Conservation (phyloP, 768 basidiomycete genomes). For the Hygrocybe coccinea region DNA sequence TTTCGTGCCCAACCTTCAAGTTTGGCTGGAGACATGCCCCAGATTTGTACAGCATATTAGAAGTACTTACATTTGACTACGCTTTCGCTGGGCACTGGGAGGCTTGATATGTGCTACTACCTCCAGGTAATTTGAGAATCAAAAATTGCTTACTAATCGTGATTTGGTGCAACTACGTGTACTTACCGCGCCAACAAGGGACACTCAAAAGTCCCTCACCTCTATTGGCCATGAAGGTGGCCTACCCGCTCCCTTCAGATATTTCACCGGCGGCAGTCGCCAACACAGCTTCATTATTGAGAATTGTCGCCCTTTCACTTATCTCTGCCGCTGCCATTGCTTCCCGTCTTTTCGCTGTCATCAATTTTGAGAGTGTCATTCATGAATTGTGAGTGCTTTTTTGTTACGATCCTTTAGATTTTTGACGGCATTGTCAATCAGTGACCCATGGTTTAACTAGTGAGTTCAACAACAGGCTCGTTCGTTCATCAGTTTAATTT, state of each 20-base stretch:
- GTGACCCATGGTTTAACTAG: slow-evolving; percentile 99
- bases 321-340: slow-evolving; percentile 95
- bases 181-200: no score
- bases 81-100: no score
- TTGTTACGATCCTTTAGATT: slow-evolving; percentile 5
- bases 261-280: slow-evolving; percentile 67
- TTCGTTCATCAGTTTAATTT: slow-evolving; percentile 15
- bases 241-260: slow-evolving; percentile 67
- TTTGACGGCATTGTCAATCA: slow-evolving; percentile 30
- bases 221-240: slow-evolving; percentile 60
- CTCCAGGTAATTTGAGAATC: no score
- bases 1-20: no score
- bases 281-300: slow-evolving; percentile 86
- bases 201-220: slow-evolving; percentile 3
- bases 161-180: no score
- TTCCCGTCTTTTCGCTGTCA: slow-evolving; percentile 92
- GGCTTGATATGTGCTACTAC: no score
- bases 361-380: slow-evolving; percentile 98
- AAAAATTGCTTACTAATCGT: not conserved
- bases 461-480: slow-evolving; percentile 40
- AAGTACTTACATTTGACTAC: no score
- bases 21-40: no score
- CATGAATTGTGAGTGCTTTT: slow-evolving; percentile 84
- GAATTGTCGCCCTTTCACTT: slow-evolving; percentile 82
- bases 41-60: no score